Conservation (phyloP, 2,329 filamentous ascomycete species). For the Trichoderma citrinoviride region DNA sequence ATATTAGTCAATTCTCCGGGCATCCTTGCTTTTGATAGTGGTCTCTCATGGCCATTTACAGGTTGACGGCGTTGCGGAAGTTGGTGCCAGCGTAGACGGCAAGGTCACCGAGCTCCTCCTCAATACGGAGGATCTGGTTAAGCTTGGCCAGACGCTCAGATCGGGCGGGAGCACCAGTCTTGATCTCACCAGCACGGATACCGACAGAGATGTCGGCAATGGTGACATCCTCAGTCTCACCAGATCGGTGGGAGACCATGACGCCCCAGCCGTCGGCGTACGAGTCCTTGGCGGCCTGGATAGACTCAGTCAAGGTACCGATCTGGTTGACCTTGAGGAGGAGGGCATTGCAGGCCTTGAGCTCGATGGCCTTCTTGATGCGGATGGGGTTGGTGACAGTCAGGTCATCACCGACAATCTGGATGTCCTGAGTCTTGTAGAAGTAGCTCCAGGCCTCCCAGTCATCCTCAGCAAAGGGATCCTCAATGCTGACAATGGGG, state of each 20-base stretch:
- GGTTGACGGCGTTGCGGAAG: slow-evolving; percentile 87
- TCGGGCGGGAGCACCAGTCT: slow-evolving; percentile 93
- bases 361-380: slow-evolving; percentile 99
- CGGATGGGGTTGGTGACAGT: slow-evolving; percentile 98
- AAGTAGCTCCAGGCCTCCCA: slow-evolving; percentile 99
- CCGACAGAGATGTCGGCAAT: slow-evolving; percentile 98
- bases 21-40: neutral
- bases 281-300: slow-evolving; percentile 98
- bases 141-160: slow-evolving; percentile 99
- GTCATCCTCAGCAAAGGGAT: slow-evolving; percentile 99
- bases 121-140: slow-evolving; percentile 99
- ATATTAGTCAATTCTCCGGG: slow-evolving; percentile 1
- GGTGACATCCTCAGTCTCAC: slow-evolving; percentile 99
- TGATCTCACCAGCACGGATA: slow-evolving; percentile 96
- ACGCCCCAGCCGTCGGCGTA: slow-evolving; percentile 95
- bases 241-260: slow-evolving; percentile 99
- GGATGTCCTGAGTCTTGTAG: slow-evolving; percentile 98
- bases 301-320: slow-evolving; percentile 96
- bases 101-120: slow-evolving; percentile 94
- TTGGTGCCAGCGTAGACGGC: slow-evolving; percentile 88
- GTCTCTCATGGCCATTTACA: slow-evolving; percentile 55
- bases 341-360: slow-evolving; percentile 97
- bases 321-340: slow-evolving; percentile 99
- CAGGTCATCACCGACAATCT: slow-evolving; percentile 97
- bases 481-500: slow-evolving; percentile 97